phyloP scores from a whole-genome alignment of 108 stramenopile species.

The Fragilariopsis cylindrus region DNA sequence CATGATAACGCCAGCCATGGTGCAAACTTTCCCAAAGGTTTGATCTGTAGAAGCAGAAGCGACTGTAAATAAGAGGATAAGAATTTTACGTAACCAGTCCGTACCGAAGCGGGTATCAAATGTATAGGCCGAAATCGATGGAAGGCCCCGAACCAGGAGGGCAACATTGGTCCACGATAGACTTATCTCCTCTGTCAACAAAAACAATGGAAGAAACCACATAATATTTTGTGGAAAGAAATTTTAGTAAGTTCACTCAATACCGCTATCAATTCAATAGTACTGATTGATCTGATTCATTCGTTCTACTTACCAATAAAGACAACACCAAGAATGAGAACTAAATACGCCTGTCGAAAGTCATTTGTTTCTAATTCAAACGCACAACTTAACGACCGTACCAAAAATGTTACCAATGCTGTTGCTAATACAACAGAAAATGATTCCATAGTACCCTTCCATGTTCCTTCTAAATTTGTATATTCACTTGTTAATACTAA shows the following conservation, averaged over 20 bases:
- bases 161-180: conserved; percentile 54
- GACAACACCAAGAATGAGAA: conserved; percentile 54
- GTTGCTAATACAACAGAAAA: conserved; percentile 65
- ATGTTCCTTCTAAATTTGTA: conserved; percentile 37
- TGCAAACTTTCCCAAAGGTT: conserved; percentile 33
- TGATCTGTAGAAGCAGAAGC: conserved; percentile 38
- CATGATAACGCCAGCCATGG: conserved; percentile 50
- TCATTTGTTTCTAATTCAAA: conserved; percentile 18
- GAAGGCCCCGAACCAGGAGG: conserved; percentile 58
- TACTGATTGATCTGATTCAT: too few relatives aligned
- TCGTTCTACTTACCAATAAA: conserved; percentile 17
- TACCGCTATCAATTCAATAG: too few relatives aligned
- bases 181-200: conserved; percentile 54
- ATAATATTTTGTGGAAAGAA: neutral
- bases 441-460: conserved; percentile 37
- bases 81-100: conserved; percentile 61
- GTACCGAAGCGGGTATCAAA: conserved; percentile 38
- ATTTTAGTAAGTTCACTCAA: too few relatives aligned
- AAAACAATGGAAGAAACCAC: neutral
- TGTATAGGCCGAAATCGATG: conserved; percentile 55
- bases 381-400: conserved; percentile 46
- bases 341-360: conserved; percentile 48
- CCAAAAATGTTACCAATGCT: conserved; percentile 50
- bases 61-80: conserved; percentile 42
- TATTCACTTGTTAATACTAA: conserved; percentile 29